Base-by-base conservation (phyloP, 805 yeast species). In the Candida hungchunana region DNA sequence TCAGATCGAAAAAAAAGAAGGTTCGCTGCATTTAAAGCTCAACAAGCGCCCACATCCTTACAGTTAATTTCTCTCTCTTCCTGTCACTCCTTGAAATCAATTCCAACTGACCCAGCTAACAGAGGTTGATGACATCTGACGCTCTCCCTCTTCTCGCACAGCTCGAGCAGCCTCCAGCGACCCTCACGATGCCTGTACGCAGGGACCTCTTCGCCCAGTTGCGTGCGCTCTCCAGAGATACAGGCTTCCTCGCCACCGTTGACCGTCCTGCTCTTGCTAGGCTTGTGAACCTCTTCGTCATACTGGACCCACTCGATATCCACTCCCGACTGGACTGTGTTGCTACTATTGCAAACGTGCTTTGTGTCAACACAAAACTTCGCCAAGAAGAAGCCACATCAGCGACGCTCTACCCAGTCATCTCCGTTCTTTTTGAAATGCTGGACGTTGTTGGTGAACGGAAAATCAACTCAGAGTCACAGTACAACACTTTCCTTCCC, bases 401-500 rank as follows among this genome's bases (percentile, higher is more conserved):
- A 6, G 7, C 17, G 10, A 24, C 34, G 1, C 15, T 47, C 4
- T 18, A 14, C 11, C 11, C 26, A 2, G 26, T 38, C 6, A 29
- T 54, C 2, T 46, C 52, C 1, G 39, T 27, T 1, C 41, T 54
- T 2, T 44, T 23, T 22, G 12, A 16, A 2, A 31, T 51, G 33
- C 31, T 54, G 13, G 48, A 47, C 10, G 37, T 41, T 12, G 53
- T 53, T 7, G 44, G 55, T 26, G 59, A 54, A 36, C 46, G 52
- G 7, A 40, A 37, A 15, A 49, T 54, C 22, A 48, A 48, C 32
- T 40, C 56, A 1, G 56, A 52, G 28, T 29, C 43, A 8, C 47
- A 53, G 23, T 53, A 47, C 29, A 37, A 43, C 15, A 50, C 45
- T 7, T 53, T 40, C 23, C 28, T 53, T 6, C 59, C 59, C 13